These are phyloP conservation scores for Nyssa sinensis DNA, from an alignment of 148 eudicot species.

Conservation along the genomic window DNA sequence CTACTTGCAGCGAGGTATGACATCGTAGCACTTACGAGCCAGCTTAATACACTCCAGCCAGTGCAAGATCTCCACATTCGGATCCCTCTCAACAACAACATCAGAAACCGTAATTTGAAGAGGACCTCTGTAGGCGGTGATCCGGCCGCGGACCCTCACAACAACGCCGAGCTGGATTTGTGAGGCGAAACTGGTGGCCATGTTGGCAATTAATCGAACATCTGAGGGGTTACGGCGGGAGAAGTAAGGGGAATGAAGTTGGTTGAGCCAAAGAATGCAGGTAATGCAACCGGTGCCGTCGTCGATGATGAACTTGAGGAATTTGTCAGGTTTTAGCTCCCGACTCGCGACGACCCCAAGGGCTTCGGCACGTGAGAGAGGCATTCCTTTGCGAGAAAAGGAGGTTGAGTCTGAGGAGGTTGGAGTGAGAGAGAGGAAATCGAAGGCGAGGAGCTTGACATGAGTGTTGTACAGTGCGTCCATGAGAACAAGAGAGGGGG, in stretches of 20 bases:
- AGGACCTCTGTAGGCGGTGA: constrained; percentile 51
- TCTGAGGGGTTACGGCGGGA: constrained; percentile 57
- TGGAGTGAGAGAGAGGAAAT: constrained; percentile 56
- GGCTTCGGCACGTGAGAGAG: constrained; percentile 57
- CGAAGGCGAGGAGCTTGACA: constrained; percentile 73
- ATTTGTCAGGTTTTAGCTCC: constrained; percentile 58
- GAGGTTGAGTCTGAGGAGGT: constrained; percentile 32
- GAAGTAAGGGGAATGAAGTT: constrained; percentile 56
- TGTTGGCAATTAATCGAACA: constrained; percentile 59
- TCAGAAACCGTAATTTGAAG: constrained; percentile 77
- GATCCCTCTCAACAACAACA: constrained; percentile 64
- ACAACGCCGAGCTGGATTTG: constrained; percentile 47
- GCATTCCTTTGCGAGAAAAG: constrained; percentile 39
- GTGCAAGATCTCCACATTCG: constrained; percentile 74
- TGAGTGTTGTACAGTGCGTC: constrained; percentile 36
- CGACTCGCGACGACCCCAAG: constrained; percentile 64
- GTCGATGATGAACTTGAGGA: constrained; percentile 65
- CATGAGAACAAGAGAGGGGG: constrained; percentile 1
- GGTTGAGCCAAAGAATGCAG: constrained; percentile 86
- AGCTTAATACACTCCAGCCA: constrained; percentile 76
- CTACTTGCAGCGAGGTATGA: not conserved
- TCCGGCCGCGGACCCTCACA: constrained; percentile 65
- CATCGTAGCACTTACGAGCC: constrained; percentile 37
- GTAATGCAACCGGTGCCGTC: constrained; percentile 75
- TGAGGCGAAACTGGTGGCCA: constrained; percentile 30